Base-by-base conservation (phyloP, 495 filamentous ascomycete species). In the Elasticomyces elasticus region DNA sequence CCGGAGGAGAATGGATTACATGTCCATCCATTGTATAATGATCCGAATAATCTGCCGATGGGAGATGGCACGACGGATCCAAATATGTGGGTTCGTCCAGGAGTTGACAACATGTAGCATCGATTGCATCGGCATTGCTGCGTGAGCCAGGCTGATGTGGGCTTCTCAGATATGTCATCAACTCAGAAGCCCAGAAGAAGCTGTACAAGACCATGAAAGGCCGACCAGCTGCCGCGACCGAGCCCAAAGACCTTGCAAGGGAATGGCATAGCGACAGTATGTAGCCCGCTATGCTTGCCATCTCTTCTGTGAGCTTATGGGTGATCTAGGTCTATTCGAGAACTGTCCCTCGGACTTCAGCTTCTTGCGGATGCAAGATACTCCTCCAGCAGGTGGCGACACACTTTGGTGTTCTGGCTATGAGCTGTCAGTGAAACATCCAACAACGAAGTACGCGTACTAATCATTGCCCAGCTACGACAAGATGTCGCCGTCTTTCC, bases 401-500 rank as follows among this genome's bases (percentile, higher is more conserved):
- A 81, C 80, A 15, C 45, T 58, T 19, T 87, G 82, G 82, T 84
- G 82, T 15, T 83, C 79, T 0, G 84, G 82, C n/a, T 89, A 89
- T 62, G 85, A 89, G 61, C 71, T 87, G 6, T 54, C 19, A 24
- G 38, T 42, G 13, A 33, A 15, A 33, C 30, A 7, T 33, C 15
- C 30, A 7, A 7, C 15, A 15, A 33, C 30, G 30, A 7, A 33
- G 30, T 33, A 33, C 7, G 30, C 30, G 7, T 7, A 22, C 48
- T 51, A 40, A 51, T 51, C 11, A 13, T 28, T 30, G 17, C 5
- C 13, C 51, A 54, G 51, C 24, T 89, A 86, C 66, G 86, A 89
- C 67, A 79, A 83, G 5, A 71, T 89, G 57, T 85, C 81, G 0
- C 66, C 76, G 22, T 74, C 81, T 0, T 79, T 84, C 52, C 81